Conservation (phyloP, 2,329 filamentous ascomycete genomes). For the Bipolaris gigantea region DNA sequence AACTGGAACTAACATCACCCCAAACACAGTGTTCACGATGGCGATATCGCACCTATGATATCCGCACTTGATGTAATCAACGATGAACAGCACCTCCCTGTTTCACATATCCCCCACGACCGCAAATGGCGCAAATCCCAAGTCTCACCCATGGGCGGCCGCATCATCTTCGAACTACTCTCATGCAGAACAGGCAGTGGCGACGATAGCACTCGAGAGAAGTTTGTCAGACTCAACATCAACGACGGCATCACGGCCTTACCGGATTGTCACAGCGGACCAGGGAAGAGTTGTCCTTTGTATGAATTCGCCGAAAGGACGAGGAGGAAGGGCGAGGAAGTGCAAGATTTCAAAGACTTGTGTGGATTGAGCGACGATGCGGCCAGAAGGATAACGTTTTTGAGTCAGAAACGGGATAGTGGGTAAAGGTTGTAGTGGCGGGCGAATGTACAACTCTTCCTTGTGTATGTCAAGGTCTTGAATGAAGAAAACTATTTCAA, state of each 20-base stretch:
- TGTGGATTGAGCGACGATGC: conserved; percentile 52
- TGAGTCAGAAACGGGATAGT: conserved; percentile 47
- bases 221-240: conserved; percentile 57
- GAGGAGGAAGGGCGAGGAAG: conserved; percentile 44
- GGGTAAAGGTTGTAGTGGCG: not conserved
- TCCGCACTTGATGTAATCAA: conserved; percentile 56
- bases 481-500: not conserved
- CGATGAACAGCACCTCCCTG: conserved; percentile 51
- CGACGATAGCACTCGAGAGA: not conserved
- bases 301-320: conserved; percentile 49
- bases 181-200: conserved; percentile 32
- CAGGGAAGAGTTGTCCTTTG: conserved; percentile 53
- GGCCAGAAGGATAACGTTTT: conserved; percentile 51
- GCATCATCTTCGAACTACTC: conserved; percentile 58
- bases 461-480: not conserved
- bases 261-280: conserved; percentile 52
- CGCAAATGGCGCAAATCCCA: conserved; percentile 60
- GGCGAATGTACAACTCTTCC: not conserved
- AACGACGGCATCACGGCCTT: conserved; percentile 60
- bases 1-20: too few species aligned
- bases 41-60: conserved; percentile 60
- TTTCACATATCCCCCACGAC: conserved; percentile 47
- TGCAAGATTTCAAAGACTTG: conserved; percentile 53
- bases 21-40: conserved; percentile 55
- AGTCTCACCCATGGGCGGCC: conserved; percentile 60